phyloP scores from a whole-genome alignment of 352 stramenopile genomes.

The Lagenidium giganteum region DNA sequence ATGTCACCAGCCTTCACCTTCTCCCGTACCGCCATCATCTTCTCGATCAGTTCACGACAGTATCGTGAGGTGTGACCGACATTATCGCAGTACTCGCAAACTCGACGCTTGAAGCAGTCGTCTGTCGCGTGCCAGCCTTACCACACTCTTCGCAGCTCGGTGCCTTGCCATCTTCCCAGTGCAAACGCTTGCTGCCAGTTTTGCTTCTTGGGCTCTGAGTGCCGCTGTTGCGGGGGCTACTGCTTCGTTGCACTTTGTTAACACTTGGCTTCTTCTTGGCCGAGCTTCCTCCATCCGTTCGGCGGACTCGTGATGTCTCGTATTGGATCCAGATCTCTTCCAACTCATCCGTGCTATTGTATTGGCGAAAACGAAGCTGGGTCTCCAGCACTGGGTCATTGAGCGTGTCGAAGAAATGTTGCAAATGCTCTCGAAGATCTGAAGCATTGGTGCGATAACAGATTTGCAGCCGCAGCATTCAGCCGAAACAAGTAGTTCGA shows the following conservation, averaged over 20 bases:
- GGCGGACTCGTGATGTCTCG: slow-evolving; percentile 5
- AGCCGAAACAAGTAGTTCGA: slow-evolving; percentile 17
- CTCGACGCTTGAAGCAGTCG: not conserved
- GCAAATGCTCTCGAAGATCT: slow-evolving; percentile 11
- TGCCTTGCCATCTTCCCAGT: too few species aligned
- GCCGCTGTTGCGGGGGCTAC: too few species aligned
- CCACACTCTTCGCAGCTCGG: too few species aligned
- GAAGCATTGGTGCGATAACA: not conserved
- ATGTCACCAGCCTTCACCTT: slow-evolving; percentile 1
- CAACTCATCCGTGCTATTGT: slow-evolving; percentile 7
- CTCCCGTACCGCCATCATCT: not conserved
- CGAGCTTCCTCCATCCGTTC: too few species aligned
- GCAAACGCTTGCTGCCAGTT: not conserved
- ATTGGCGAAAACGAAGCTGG: slow-evolving; percentile 9
- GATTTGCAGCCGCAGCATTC: slow-evolving; percentile 11
- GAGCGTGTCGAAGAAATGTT: slow-evolving; percentile 15
- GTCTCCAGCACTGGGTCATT: slow-evolving; percentile 10
- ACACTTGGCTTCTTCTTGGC: too few species aligned
- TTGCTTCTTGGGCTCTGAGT: too few species aligned
- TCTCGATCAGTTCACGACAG: slow-evolving; percentile 2
- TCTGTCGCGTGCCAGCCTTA: not conserved
- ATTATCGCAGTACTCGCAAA: slow-evolving; percentile 1
- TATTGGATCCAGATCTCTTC: slow-evolving; percentile 10
- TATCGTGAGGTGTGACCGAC: not conserved
- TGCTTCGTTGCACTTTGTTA: too few species aligned